A percentile compares a stretch with the other conserved stretches of the same genome.
phyloP scores from a whole-genome alignment of 306 rosid species.

The Cicer arietinum region DNA sequence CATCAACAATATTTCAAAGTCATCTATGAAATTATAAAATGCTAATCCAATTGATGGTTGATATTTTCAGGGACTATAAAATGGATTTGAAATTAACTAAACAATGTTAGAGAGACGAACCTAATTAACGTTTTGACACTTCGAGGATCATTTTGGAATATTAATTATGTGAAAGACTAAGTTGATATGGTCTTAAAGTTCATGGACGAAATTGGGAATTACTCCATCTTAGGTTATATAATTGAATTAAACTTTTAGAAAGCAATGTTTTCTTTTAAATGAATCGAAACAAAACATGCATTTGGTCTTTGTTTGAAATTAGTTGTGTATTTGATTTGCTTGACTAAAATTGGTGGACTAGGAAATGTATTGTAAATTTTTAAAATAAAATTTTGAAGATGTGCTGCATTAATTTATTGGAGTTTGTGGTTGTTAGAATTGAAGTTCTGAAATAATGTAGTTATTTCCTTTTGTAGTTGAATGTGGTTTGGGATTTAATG shows the following conservation, averaged over 20 bases:
- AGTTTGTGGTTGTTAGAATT: not conserved
- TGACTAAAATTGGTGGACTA: not conserved
- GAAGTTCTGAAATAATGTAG: not conserved
- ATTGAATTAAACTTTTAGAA: no score
- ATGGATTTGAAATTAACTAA: not conserved
- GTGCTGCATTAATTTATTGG: conserved; percentile 22
- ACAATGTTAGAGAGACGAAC: not conserved
- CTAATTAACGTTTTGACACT: no score
- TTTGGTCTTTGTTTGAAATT: not conserved
- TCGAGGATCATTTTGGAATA: no score
- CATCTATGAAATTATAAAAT: not conserved
- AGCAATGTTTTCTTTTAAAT: not conserved
- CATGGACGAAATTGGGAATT: no score
- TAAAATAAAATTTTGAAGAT: not conserved
- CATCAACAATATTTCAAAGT: not conserved
- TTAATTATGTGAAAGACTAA: no score
- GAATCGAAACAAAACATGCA: not conserved
- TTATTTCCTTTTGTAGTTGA: not conserved
- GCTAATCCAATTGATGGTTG: not conserved
- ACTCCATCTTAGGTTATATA: no score
- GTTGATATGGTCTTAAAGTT: no score
- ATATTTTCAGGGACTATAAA: not conserved
- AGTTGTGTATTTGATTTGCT: not conserved
- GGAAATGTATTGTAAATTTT: not conserved
- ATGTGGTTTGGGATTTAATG: conserved; percentile 25